Percentiles rank a stretch among this genome's conserved stretches.
Conservation (phyloP, 306 rosid species). For the Fragaria iinumae region DNA sequence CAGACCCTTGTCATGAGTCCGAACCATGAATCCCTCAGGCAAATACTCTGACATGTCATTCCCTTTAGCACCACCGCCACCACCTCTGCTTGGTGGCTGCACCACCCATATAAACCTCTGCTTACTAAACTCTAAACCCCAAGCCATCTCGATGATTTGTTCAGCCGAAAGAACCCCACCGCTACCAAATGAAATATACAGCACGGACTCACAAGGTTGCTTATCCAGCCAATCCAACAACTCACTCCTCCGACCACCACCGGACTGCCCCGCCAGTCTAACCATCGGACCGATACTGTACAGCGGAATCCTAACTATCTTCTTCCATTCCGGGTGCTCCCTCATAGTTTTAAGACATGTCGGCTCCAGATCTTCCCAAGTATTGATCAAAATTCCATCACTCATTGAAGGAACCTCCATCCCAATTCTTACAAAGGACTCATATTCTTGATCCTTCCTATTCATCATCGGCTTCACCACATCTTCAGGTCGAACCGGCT, state of each 20-base stretch:
- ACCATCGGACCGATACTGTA: slow-evolving; percentile 52
- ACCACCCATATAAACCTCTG: slow-evolving; percentile 64
- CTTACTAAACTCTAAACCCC: slow-evolving; percentile 54
- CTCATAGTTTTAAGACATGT: slow-evolving; percentile 9
- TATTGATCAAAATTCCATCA: slow-evolving; percentile 58
- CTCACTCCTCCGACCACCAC: not conserved
- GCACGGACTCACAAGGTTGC: slow-evolving; percentile 46
- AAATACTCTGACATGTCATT: slow-evolving; percentile 17
- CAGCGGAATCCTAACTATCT: slow-evolving; percentile 20
- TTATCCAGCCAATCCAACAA: slow-evolving; percentile 44
- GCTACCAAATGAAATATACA: slow-evolving; percentile 62
- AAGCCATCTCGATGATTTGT: slow-evolving; percentile 51
- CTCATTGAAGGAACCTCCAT: not conserved
- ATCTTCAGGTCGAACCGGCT: slow-evolving; percentile 38
- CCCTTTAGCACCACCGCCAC: not conserved
- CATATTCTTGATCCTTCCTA: slow-evolving; percentile 25
- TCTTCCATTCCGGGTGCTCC: slow-evolving; percentile 26
- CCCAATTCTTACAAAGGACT: not conserved
- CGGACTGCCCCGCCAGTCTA: slow-evolving; percentile 9
- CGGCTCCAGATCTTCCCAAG: slow-evolving; percentile 53
- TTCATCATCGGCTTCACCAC: slow-evolving; percentile 31
- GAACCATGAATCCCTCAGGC: slow-evolving; percentile 45
- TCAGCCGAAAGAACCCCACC: slow-evolving; percentile 52
- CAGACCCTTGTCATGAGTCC: slow-evolving; percentile 29
- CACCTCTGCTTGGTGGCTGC: slow-evolving; percentile 26